These are phyloP conservation scores for Trametes cubensis DNA, from an alignment of 768 basidiomycete species.

Conservation along the genomic window DNA sequence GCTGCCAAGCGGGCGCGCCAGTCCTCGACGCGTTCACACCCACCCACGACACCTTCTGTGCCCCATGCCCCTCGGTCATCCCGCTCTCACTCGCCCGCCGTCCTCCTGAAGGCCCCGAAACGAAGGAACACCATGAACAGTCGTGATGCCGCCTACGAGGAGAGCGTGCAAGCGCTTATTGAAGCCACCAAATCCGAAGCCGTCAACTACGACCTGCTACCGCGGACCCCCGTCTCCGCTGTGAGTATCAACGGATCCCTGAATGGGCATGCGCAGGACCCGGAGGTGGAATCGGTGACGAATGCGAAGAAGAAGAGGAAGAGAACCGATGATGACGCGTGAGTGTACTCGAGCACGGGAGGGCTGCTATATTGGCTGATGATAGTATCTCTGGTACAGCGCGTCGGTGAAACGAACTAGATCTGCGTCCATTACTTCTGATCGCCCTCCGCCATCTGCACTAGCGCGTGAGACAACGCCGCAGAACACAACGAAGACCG, in stretches of 20 bases:
- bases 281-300: constrained; percentile 47
- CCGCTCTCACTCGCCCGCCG: constrained; percentile 73
- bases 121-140: constrained; percentile 98
- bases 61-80: constrained; percentile 56
- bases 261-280: constrained; percentile 48
- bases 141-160: constrained; percentile 87
- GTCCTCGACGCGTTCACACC: constrained; percentile 64
- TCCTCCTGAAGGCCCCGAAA: constrained; percentile 68
- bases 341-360: constrained; percentile 32
- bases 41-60: constrained; percentile 44
- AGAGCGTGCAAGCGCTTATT: constrained; percentile 77
- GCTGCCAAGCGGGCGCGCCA: constrained; percentile 63
- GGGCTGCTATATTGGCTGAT: not conserved
- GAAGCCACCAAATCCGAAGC: constrained; percentile 76
- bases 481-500: constrained; percentile 31
- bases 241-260: constrained; percentile 27
- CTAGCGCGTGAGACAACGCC: constrained; percentile 35
- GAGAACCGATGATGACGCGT: constrained; percentile 74
- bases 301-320: constrained; percentile 72
- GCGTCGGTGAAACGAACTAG: constrained; percentile 70
- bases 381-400: constrained; percentile 34
- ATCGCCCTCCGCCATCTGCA: constrained; percentile 47
- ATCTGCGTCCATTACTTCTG: constrained; percentile 73
- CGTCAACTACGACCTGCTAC: constrained; percentile 40
- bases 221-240: constrained; percentile 21